A percentile compares a stretch with the other conserved stretches of the same genome.
These are phyloP conservation scores for Beauveria asiatica DNA, from an alignment of 2,329 filamentous ascomycete genomes.

Conservation along the genomic window DNA sequence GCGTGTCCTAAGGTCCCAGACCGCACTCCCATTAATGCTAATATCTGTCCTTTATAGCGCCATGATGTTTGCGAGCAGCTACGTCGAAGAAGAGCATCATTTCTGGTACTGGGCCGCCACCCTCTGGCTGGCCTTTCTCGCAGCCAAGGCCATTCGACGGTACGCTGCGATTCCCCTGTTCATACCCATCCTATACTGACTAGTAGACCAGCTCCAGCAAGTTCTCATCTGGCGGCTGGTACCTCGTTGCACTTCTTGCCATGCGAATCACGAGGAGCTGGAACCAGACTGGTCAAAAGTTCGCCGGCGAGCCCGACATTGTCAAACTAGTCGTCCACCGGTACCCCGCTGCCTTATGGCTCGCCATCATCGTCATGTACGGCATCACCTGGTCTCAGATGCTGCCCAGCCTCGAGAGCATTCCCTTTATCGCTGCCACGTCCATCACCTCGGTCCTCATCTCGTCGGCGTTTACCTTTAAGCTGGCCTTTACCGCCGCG, in stretches of 20 bases:
- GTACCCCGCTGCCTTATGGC: slow-evolving; percentile 65
- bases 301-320: slow-evolving; percentile 82
- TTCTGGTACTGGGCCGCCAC: slow-evolving; percentile 93
- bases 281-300: slow-evolving; percentile 98
- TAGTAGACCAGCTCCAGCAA: slow-evolving; percentile 19
- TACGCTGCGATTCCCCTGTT: slow-evolving; percentile 15
- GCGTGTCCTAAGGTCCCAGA: background rate
- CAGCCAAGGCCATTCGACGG: slow-evolving; percentile 37
- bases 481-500: slow-evolving; percentile 76
- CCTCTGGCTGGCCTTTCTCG: slow-evolving; percentile 55
- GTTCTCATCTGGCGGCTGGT: slow-evolving; percentile 23
- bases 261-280: slow-evolving; percentile 67
- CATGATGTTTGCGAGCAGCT: slow-evolving; percentile 98
- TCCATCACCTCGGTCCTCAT: slow-evolving; percentile 34
- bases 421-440: slow-evolving; percentile 33
- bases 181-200: background rate
- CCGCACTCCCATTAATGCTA: slow-evolving; percentile 32
- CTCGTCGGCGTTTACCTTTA: slow-evolving; percentile 65
- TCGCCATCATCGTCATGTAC: slow-evolving; percentile 62
- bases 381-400: slow-evolving; percentile 44
- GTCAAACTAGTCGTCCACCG: slow-evolving; percentile 60
- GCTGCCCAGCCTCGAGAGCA: slow-evolving; percentile 31
- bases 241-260: slow-evolving; percentile 43
- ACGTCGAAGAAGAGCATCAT: slow-evolving; percentile 95
- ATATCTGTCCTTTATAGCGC: slow-evolving; percentile 58